Evolutionary conservation across 106 monocot genomes (phyloP).

Genomic region (Allium sativum): DNA sequence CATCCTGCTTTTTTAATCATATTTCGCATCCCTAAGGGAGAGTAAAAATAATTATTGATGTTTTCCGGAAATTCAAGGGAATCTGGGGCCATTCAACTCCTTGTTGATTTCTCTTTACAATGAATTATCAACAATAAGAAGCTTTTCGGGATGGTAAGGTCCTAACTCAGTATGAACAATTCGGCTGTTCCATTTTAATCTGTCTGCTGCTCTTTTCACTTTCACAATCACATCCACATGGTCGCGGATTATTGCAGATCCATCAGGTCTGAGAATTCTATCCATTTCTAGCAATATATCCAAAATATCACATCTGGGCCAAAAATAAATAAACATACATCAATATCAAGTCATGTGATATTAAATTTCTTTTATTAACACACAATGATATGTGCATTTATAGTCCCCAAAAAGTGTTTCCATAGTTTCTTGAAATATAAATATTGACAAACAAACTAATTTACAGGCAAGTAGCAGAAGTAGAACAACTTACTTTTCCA

Average conservation of each 20-base stretch:
- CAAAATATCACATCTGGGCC: constrained; percentile 44
- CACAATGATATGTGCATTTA: background rate
- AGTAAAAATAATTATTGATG: background rate
- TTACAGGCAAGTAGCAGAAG: background rate
- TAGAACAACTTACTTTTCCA: constrained; percentile 47
- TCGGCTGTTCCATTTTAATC: constrained; percentile 35
- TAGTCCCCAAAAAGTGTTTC: background rate
- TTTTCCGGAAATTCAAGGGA: background rate
- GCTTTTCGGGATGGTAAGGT: constrained; percentile 44
- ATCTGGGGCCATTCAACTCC: background rate
- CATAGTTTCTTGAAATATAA: too few species aligned
- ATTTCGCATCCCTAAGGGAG: background rate
- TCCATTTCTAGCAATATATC: constrained; percentile 73
- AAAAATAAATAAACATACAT: background rate
- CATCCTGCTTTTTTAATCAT: background rate
- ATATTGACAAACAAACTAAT: too few species aligned
- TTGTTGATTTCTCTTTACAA: background rate
- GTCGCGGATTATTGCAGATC: constrained; percentile 55
- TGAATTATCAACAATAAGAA: constrained; percentile 63
- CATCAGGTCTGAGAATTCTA: constrained; percentile 60
- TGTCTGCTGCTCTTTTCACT: constrained; percentile 35
- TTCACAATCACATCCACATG: constrained; percentile 40
- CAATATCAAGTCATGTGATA: background rate
- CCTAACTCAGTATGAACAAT: constrained; percentile 52
- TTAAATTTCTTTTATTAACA: background rate